A percentile compares a stretch with the other conserved stretches of the same genome.
Evolutionary conservation across 116 monocot genomes (phyloP).

Genomic region (Trichopus zeylanicus): DNA sequence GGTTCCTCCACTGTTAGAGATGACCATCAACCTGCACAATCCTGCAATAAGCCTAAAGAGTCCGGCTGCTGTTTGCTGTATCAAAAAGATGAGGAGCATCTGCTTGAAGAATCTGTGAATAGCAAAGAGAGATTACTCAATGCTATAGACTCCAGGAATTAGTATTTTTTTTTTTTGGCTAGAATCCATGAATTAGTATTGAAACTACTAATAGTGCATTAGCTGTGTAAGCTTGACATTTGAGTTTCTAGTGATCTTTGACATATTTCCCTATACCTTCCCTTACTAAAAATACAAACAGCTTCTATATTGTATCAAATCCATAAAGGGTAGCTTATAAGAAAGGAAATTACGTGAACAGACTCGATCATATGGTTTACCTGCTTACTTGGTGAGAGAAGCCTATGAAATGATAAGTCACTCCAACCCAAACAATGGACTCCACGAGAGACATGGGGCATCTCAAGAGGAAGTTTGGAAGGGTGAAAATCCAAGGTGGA

Average conservation of each 20-base stretch:
- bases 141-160: neutral
- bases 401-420: constrained; percentile 32
- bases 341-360: too few relatives aligned
- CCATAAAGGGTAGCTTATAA: too few relatives aligned
- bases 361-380: too few relatives aligned
- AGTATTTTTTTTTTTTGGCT: too few relatives aligned
- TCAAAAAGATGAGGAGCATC: constrained; percentile 36
- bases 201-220: too few relatives aligned
- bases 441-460: constrained; percentile 37
- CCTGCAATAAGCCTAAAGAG: constrained; percentile 45
- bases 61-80: constrained; percentile 58
- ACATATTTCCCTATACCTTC: too few relatives aligned
- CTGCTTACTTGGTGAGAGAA: constrained; percentile 35
- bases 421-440: constrained; percentile 27
- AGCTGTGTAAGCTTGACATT: too few relatives aligned
- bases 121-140: neutral
- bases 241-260: too few relatives aligned
- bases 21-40: constrained; percentile 26
- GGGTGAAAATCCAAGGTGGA: constrained; percentile 34
- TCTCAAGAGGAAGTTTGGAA: constrained; percentile 27
- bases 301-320: too few relatives aligned
- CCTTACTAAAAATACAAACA: too few relatives aligned
- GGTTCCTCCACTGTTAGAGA: constrained; percentile 46
- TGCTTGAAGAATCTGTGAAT: constrained; percentile 58
- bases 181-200: too few relatives aligned